phyloP scores from a whole-genome alignment of 2,329 filamentous ascomycete genomes.

The Volutella citrinella region DNA sequence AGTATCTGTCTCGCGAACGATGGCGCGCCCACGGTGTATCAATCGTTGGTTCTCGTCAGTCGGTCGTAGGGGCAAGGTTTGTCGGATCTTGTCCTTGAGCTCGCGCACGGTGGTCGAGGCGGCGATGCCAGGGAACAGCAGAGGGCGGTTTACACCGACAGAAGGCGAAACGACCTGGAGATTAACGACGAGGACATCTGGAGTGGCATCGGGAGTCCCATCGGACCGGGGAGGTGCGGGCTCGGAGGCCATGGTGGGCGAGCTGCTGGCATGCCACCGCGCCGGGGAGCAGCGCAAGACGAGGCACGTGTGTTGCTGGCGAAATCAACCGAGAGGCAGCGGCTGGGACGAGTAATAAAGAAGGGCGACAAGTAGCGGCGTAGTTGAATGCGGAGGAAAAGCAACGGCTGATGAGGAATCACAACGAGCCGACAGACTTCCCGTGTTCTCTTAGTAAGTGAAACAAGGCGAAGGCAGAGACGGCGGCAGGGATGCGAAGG shows the following conservation, averaged over 20 bases:
- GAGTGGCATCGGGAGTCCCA: constrained; percentile 18
- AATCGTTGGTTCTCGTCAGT: constrained; percentile 55
- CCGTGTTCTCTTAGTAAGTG: no score
- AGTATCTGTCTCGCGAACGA: constrained; percentile 53
- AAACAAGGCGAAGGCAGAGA: no score
- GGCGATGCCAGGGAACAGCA: constrained; percentile 48
- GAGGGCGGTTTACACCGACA: constrained; percentile 46
- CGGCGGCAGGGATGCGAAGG: no score
- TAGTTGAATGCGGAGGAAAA: no score
- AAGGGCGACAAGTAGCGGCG: no score
- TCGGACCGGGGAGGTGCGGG: constrained; percentile 25
- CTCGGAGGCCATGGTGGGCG: constrained; percentile 39
- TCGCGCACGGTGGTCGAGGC: constrained; percentile 52
- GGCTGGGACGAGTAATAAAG: constrained; percentile 6
- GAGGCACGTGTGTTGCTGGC: no score
- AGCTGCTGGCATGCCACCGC: constrained; percentile 25
- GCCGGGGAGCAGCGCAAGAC: no score
- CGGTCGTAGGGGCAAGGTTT: constrained; percentile 47
- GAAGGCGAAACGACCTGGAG: constrained; percentile 60
- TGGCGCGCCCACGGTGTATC: constrained; percentile 57
- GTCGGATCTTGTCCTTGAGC: constrained; percentile 57
- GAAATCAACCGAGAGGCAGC: no score
- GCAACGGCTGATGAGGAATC: no score
- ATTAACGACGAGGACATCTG: constrained; percentile 44
- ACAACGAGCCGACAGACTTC: no score